Percentiles rank a stretch among this genome's conserved stretches.
Conservation (phyloP, 306 rosid genomes). For the Cucurbita moschata region DNA sequence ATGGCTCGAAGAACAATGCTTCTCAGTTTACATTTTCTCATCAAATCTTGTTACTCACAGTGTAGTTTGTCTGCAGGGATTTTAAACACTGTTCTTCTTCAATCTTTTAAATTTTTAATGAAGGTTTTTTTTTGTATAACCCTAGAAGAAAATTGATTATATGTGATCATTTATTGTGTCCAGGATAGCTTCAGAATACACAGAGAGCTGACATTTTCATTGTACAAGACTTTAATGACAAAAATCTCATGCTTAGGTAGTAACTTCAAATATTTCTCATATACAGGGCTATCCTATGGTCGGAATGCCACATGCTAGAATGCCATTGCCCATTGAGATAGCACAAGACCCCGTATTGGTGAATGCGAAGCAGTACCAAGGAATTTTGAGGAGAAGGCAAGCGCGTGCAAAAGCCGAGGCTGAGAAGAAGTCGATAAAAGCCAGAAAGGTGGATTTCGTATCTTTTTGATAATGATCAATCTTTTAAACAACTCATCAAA, state of each 20-base stretch:
- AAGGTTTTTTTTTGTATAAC: background rate
- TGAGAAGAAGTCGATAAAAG: conserved; percentile 81
- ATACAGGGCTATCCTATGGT: conserved; percentile 69
- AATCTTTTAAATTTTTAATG: background rate
- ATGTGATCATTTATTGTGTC: background rate
- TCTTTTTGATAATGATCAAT: background rate
- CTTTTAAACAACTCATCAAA: background rate
- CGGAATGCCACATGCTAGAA: conserved; percentile 85
- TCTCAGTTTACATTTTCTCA: background rate
- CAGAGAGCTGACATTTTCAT: background rate
- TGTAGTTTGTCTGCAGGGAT: background rate
- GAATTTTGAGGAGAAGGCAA: conserved; percentile 90
- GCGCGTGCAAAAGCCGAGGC: conserved; percentile 99
- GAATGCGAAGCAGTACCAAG: conserved; percentile 96
- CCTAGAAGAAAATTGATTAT: background rate
- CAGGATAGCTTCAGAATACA: background rate
- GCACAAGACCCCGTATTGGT: conserved; percentile 96
- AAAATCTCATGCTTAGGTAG: background rate
- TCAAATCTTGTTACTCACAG: background rate
- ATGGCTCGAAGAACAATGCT: background rate
- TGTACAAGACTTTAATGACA: background rate
- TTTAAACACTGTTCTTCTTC: background rate
- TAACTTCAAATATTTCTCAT: background rate
- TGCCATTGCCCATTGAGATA: conserved; percentile 95
- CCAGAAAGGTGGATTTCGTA: conserved; percentile 51